Evolutionary conservation across 148 eudicot species (phyloP), one percentile per base, ranked within the genome.

Genomic region (Vaccinium corymbosum): DNA sequence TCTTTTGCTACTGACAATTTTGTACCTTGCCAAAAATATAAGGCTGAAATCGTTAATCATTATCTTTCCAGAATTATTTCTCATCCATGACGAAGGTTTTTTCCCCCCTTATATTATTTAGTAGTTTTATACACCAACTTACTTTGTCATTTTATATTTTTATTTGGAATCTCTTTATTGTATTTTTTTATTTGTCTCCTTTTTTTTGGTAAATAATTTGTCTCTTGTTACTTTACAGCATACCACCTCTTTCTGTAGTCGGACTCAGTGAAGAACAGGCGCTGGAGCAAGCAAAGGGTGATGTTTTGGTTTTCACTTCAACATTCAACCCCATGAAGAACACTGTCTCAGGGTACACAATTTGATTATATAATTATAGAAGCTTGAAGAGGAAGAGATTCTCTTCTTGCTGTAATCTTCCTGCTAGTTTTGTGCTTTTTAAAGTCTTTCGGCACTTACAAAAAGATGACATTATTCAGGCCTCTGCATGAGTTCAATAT

Each of bases 251-350:
- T 55, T 93, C 99, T 78, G 96, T 97, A 75, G 98, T 94, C 72
- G 99, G 99, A 68, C 92, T 93, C 66, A 97, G 95, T 88, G 99
- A 97, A 90, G 96, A 97, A 86, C 91, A 94, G 87, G 99, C 99
- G 81, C 82, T 95, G 75, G 96, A 94, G 89, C 92, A 95, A 90
- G 92, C 95, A 82, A 92, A 86, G 76, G 93, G 99, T 59, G 99
- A 97, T 85, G 83, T 94, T 81, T 85, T 88, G 89, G 90, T 94
- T 87, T 95, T 90, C 88, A 95, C 98, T 49, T 97, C 99, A 66
- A 76, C 98, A 55, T 97, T 97, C 88, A 97, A 94, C 86, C 97
- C 99, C 25, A 93, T 97, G 98, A 97, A 92, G 93, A 93, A 97
- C 85, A 88, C 98, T 32, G 91, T 97, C 81, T 97, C 99, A 76